Conservation (phyloP, 768 basidiomycete genomes). For the Kwoniella bestiolae region DNA sequence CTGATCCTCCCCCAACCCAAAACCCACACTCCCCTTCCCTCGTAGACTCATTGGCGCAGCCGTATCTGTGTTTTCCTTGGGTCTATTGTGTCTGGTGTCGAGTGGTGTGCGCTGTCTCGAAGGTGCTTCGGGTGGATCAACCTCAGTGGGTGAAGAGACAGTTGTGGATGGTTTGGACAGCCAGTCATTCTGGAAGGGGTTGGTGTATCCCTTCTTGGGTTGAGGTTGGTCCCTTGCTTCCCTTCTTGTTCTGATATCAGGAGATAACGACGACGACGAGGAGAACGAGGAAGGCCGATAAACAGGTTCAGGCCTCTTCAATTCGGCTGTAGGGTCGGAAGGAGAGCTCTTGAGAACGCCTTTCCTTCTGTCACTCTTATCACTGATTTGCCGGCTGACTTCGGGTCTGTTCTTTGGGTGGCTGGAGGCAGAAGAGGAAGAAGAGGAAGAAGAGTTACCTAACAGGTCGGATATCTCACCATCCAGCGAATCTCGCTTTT, state of each 20-base stretch:
- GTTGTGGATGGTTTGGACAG: constrained; percentile 9
- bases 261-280: neutral
- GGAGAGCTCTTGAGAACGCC: neutral
- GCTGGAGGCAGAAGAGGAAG: neutral
- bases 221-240: neutral
- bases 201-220: constrained; percentile 2
- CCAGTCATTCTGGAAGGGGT: constrained; percentile 31
- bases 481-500: constrained; percentile 1
- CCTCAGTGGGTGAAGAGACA: constrained; percentile 7
- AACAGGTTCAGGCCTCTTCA: neutral
- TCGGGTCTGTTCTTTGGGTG: too few relatives aligned
- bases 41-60: constrained; percentile 6
- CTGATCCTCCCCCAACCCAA: neutral
- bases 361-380: neutral
- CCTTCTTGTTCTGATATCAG: neutral
- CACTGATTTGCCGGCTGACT: neutral
- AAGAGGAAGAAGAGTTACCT: constrained; percentile 2
- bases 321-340: neutral
- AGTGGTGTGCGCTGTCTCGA: too few relatives aligned
- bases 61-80: neutral
- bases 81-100: too few relatives aligned
- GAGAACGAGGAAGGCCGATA: neutral
- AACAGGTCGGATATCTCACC: constrained; percentile 11
- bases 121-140: constrained; percentile 5
- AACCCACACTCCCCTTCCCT: constrained; percentile 5